These are phyloP conservation scores for Syncephalastrum sp. DNA, from an alignment of 371 early-diverging fungal genomes.

Conservation along the genomic window DNA sequence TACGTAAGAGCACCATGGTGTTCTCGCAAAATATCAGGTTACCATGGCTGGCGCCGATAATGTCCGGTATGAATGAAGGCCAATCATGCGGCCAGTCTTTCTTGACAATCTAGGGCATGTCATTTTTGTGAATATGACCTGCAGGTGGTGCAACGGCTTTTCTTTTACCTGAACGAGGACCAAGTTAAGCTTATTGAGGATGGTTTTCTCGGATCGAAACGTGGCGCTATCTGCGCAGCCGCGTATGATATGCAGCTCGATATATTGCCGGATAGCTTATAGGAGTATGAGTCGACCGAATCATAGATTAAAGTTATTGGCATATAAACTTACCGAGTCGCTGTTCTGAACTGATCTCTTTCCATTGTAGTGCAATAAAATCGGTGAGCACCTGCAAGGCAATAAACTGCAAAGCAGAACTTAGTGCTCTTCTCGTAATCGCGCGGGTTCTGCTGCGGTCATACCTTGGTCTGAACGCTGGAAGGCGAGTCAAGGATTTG, in stretches of 20 bases:
- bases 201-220: constrained; percentile 44
- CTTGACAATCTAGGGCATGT: constrained; percentile 80
- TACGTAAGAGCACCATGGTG: constrained; percentile 93
- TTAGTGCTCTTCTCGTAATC: background rate
- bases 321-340: constrained; percentile 59
- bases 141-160: background rate
- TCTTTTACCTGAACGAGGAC: constrained; percentile 79
- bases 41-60: constrained; percentile 82
- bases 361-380: constrained; percentile 92
- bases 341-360: constrained; percentile 81
- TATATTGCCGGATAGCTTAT: constrained; percentile 68
- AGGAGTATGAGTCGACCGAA: constrained; percentile 33
- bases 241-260: constrained; percentile 75
- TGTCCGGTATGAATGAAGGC: constrained; percentile 95
- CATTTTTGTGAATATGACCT: constrained; percentile 9
- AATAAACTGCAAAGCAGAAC: constrained; percentile 58
- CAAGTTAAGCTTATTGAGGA: constrained; percentile 82
- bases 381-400: constrained; percentile 91
- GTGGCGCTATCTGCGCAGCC: constrained; percentile 66
- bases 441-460: background rate
- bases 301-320: constrained; percentile 13
- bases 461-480: constrained; percentile 77
- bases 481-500: constrained; percentile 80
- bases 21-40: constrained; percentile 91
- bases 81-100: constrained; percentile 99